These are phyloP conservation scores for Platanus orientalis DNA, from an alignment of 164 flowering plant genomes.

Conservation along the genomic window DNA sequence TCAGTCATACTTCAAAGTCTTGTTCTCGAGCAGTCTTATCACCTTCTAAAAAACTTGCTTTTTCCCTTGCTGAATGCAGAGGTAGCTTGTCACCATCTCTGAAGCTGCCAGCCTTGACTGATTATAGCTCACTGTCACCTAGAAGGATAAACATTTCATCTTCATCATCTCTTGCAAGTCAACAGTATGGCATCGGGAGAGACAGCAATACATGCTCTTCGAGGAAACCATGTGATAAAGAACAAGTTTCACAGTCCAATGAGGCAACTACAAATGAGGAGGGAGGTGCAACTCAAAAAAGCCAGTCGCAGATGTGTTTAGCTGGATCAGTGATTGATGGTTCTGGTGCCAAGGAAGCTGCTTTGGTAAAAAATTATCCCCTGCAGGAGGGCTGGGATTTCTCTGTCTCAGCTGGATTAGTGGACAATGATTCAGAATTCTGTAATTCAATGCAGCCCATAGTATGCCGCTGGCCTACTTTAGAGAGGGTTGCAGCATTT, in stretches of 20 bases:
- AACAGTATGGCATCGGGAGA: conserved; percentile 15
- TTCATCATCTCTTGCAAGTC: conserved; percentile 13
- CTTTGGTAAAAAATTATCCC: conserved; percentile 7
- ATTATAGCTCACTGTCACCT: conserved; percentile 16
- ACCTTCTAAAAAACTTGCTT: conserved; percentile 33
- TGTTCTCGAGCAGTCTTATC: conserved; percentile 24
- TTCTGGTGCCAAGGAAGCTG: conserved; percentile 9
- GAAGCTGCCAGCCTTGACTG: conserved; percentile 37
- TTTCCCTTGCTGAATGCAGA: conserved; percentile 70
- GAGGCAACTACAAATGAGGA: conserved; percentile 13
- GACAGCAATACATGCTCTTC: conserved; percentile 16
- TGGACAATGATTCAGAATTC: conserved; percentile 1
- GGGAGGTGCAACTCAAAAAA: conserved; percentile 15
- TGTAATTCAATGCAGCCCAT: conserved; percentile 17
- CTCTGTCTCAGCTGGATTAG: conserved; percentile 12
- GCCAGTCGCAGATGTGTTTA: conserved; percentile 11
- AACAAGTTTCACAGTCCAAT: conserved; percentile 19
- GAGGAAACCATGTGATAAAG: conserved; percentile 12
- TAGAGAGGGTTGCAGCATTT: conserved; percentile 34
- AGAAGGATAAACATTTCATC: conserved; percentile 15
- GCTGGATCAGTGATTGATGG: conserved; percentile 15
- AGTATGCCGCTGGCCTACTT: conserved; percentile 44
- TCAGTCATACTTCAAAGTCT: conserved; percentile 19
- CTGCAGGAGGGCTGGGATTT: background rate
- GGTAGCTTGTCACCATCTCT: conserved; percentile 58